Percentiles rank a stretch among this genome's conserved stretches.
phyloP scores from a whole-genome alignment of 208 protist species.

The Trypanosoma scelopori region DNA sequence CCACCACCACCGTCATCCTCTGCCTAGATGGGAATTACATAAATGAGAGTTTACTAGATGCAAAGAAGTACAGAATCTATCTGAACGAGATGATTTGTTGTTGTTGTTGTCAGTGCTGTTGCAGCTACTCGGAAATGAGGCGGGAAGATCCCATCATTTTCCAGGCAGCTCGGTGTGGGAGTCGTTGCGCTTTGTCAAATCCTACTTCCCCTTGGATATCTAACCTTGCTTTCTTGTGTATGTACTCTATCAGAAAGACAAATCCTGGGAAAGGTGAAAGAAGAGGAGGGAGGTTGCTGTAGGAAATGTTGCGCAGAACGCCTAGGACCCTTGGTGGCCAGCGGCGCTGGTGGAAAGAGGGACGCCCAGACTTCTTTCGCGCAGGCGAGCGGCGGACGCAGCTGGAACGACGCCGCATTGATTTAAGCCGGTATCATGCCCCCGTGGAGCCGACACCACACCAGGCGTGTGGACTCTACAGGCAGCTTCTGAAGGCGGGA shows the following conservation, averaged over 20 bases:
- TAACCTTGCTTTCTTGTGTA: too few relatives aligned
- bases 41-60: constrained; percentile 4
- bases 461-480: constrained; percentile 67
- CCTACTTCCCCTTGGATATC: too few relatives aligned
- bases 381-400: constrained; percentile 58
- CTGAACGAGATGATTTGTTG: neutral
- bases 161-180: too few relatives aligned
- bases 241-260: too few relatives aligned
- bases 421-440: constrained; percentile 37
- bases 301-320: constrained; percentile 33
- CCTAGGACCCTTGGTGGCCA: constrained; percentile 19
- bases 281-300: neutral
- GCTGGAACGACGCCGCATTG: constrained; percentile 69
- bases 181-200: too few relatives aligned
- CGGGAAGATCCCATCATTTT: too few relatives aligned
- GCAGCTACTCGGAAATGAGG: too few relatives aligned
- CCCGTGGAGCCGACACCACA: constrained; percentile 74
- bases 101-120: neutral
- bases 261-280: too few relatives aligned
- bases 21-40: neutral
- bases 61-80: neutral
- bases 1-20: neutral
- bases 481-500: constrained; percentile 64
- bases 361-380: constrained; percentile 64
- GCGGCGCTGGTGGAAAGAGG: constrained; percentile 77